Conservation (phyloP, 2,329 filamentous ascomycete genomes). For the Neoscytalidium dimidiatum region DNA sequence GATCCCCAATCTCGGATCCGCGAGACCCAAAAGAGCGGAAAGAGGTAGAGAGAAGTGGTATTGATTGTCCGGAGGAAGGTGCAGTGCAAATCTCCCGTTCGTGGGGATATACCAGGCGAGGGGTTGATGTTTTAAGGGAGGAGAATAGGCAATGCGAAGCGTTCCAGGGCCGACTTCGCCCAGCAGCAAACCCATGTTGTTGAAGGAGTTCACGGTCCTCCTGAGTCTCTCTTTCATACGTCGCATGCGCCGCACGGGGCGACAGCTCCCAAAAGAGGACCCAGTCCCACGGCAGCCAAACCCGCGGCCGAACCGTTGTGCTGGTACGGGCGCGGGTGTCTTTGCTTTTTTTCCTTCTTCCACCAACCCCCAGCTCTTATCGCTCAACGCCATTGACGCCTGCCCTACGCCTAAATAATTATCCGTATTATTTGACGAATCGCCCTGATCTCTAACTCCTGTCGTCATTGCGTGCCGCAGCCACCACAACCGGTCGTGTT, state of each 20-base stretch:
- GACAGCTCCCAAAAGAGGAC: not conserved
- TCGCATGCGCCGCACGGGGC: not conserved
- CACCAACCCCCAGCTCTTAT: no score
- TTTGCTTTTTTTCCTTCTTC: not conserved
- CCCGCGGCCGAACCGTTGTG: not conserved
- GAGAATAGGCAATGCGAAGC: not conserved
- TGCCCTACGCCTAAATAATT: not conserved
- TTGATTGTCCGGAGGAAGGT: not conserved
- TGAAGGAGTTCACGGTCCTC: not conserved
- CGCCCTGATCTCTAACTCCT: not conserved
- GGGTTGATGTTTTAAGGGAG: no score
- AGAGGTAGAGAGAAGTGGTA: not conserved
- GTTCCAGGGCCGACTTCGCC: not conserved
- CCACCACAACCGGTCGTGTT: not conserved
- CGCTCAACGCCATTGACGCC: not conserved
- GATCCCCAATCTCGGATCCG: not conserved
- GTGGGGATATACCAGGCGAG: not conserved
- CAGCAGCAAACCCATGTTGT: not conserved
- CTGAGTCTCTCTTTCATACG: not conserved
- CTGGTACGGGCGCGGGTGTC: not conserved
- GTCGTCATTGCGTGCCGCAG: not conserved
- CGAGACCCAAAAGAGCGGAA: not conserved
- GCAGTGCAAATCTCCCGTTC: not conserved
- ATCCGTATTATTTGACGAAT: not conserved
- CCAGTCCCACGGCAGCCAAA: not conserved